Evolutionary conservation across 2,329 filamentous ascomycete species (phyloP).

Genomic region (Mycosphaerelloides madeirae): DNA sequence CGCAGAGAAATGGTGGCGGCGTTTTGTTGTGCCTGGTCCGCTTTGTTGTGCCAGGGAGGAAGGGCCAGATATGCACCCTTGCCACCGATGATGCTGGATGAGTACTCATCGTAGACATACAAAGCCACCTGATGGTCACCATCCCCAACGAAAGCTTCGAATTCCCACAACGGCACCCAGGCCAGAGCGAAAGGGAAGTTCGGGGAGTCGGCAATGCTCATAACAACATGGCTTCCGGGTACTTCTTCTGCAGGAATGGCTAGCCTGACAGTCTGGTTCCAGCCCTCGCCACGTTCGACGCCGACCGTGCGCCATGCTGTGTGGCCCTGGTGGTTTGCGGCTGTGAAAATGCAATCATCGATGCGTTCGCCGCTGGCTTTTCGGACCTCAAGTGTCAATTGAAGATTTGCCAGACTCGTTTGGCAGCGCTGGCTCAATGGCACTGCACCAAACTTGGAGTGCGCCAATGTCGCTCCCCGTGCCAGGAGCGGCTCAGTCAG

Average conservation of each 20-base stretch:
- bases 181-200: constrained; percentile 85
- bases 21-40: constrained; percentile 67
- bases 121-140: constrained; percentile 75
- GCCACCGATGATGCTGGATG: constrained; percentile 65
- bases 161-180: constrained; percentile 90
- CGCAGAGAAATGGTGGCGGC: constrained; percentile 68
- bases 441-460: constrained; percentile 75
- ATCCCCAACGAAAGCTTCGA: constrained; percentile 83
- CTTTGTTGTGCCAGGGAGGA: constrained; percentile 74
- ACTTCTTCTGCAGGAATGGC: constrained; percentile 76
- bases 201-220: constrained; percentile 83
- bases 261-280: constrained; percentile 84
- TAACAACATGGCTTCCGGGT: constrained; percentile 74
- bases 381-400: constrained; percentile 84
- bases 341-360: constrained; percentile 80
- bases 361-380: constrained; percentile 73
- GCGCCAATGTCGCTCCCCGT: constrained; percentile 58
- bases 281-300: constrained; percentile 70
- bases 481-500: constrained; percentile 73
- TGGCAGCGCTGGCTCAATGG: constrained; percentile 56
- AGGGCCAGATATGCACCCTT: constrained; percentile 83
- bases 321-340: constrained; percentile 71
- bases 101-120: constrained; percentile 89
- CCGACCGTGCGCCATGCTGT: constrained; percentile 87
- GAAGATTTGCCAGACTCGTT: constrained; percentile 67